Base-by-base conservation (phyloP, 257 asterid genomes). In the Capsicum rhomboideum region DNA sequence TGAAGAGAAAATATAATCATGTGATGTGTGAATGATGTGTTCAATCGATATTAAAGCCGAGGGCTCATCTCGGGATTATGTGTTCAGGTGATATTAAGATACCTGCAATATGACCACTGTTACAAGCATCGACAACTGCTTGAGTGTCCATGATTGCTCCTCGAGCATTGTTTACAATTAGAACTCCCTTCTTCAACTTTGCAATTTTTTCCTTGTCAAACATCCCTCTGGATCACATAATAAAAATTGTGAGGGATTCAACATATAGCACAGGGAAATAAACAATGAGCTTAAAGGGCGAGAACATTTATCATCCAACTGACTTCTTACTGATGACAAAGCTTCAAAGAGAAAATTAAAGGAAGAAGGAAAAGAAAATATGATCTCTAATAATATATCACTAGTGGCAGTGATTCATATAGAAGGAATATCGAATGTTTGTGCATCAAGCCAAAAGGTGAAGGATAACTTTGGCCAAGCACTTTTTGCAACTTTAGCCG, bases 111-210 rank as follows among this genome's bases (percentile, higher is more conserved):
- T 97, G 98, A 64, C 99, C 99, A 80, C 97, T 93, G 21, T 92
- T 85, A 83, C 99, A 97, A 64, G 97, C 99, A 89, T 97, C 98
- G 18, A 68, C 98, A 79, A 97, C 99, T 56, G 99, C 99, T 87
- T 97, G 98, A 16, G 98, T 93, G 87, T 97, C 99, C 99, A 97
- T 97, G 86, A 95, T 93, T 42, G 99, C 99, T 50, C 99, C 99
- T 90, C 99, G 89, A 67, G 99, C 99, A 69, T 97, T 97, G 92
- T 97, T 97, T 85, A 97, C 98, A 26, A 97, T 92, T 16, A 95
- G 83, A 83, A 95, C 99, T 13, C 99, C 99, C 92, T 93, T 95
- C 86, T 97, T 97, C 14, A 93, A 90, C 94, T 92, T 95, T 4
- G 97, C 94, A 77, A 97, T 97, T 91, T 80, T 94, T 4, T 93